These are phyloP conservation scores for Dioscorea zingiberensis DNA, from an alignment of 106 monocot species.

Conservation along the genomic window DNA sequence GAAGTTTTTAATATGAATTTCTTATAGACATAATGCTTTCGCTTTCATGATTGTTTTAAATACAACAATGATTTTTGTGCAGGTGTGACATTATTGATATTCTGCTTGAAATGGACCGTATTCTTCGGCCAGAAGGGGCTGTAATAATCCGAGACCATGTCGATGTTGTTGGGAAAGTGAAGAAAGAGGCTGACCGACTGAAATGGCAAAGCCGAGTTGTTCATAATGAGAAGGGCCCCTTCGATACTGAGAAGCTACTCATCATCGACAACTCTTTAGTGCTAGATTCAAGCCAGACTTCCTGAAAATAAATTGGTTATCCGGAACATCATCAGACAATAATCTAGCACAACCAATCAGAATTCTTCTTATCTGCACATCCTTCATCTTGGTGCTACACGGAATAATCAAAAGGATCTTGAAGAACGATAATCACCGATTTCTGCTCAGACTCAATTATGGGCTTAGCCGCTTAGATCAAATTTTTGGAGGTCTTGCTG, in stretches of 20 bases:
- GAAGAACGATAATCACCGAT: too few relatives aligned
- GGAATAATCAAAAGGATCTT: too few relatives aligned
- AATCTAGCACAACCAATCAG: too few relatives aligned
- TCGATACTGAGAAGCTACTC: conserved; percentile 57
- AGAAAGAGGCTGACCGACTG: conserved; percentile 40
- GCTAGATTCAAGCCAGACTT: background rate
- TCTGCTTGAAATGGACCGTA: conserved; percentile 70
- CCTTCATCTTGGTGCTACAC: too few relatives aligned
- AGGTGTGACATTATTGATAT: conserved; percentile 63
- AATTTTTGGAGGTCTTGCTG: too few relatives aligned
- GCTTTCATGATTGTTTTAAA: too few relatives aligned
- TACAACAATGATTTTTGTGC: background rate
- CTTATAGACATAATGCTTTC: too few relatives aligned
- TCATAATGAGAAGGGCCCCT: conserved; percentile 48
- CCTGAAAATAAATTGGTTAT: background rate
- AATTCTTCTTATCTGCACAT: too few relatives aligned
- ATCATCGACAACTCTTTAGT: conserved; percentile 52
- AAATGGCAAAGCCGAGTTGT: conserved; percentile 46
- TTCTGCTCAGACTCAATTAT: too few relatives aligned
- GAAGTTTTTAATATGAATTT: too few relatives aligned
- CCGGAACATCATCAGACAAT: too few relatives aligned
- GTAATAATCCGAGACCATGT: conserved; percentile 58
- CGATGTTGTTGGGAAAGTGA: conserved; percentile 41
- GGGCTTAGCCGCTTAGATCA: too few relatives aligned
- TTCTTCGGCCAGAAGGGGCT: conserved; percentile 64